Evolutionary conservation across 345 rosid genomes (phyloP).

Genomic region (Euphorbia lathyris): DNA sequence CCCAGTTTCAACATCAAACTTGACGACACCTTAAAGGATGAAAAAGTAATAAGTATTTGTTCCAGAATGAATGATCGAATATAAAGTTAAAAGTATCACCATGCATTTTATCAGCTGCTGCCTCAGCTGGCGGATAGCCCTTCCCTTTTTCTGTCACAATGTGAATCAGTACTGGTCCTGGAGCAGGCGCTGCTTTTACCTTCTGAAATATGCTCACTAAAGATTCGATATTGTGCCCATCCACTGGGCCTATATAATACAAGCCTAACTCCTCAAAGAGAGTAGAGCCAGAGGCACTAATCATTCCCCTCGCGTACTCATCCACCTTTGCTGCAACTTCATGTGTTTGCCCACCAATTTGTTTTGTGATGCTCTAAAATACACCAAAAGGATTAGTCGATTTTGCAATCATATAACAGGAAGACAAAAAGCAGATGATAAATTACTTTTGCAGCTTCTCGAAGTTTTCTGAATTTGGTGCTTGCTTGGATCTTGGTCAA

Average conservation of each 20-base stretch:
- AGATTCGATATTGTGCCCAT: conserved; percentile 66
- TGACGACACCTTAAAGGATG: conserved; percentile 55
- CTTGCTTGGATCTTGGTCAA: conserved; percentile 61
- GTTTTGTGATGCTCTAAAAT: conserved; percentile 51
- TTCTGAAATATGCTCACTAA: conserved; percentile 52
- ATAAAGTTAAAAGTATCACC: conserved; percentile 36
- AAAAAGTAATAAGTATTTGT: conserved; percentile 2
- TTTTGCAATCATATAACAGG: not conserved
- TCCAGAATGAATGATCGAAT: not conserved
- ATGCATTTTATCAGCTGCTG: conserved; percentile 71
- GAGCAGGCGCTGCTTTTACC: conserved; percentile 66
- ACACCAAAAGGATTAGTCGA: conserved; percentile 8
- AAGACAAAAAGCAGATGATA: not conserved
- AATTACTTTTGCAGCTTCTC: conserved; percentile 62
- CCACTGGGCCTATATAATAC: conserved; percentile 65
- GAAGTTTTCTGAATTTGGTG: conserved; percentile 54
- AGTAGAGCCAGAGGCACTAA: conserved; percentile 59
- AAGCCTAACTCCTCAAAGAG: conserved; percentile 64
- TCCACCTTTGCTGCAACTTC: conserved; percentile 72
- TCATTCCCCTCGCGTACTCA: conserved; percentile 64
- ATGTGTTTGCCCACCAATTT: conserved; percentile 49
- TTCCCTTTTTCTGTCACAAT: conserved; percentile 72
- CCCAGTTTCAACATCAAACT: conserved; percentile 59
- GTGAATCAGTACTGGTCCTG: conserved; percentile 73
- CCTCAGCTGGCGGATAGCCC: conserved; percentile 77